These are phyloP conservation scores for Scenedesmus sp. DNA, from an alignment of 163 green algal species.

Conservation along the genomic window DNA sequence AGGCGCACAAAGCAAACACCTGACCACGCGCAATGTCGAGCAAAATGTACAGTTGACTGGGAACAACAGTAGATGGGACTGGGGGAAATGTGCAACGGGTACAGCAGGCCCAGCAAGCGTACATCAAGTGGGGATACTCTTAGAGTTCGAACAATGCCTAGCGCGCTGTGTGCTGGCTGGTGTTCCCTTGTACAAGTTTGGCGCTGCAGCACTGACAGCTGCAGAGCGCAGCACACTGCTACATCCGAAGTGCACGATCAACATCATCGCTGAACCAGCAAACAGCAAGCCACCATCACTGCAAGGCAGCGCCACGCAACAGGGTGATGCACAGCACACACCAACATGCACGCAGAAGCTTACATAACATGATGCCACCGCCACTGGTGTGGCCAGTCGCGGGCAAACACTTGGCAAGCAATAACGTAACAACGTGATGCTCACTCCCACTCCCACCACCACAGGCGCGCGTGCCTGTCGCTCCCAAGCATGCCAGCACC, in stretches of 20 bases:
- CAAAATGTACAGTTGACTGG: neutral
- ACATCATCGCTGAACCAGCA: neutral
- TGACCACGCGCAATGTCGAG: neutral
- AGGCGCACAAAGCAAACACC: neutral
- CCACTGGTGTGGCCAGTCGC: neutral
- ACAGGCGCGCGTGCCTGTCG: too few species aligned
- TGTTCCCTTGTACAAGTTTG: neutral
- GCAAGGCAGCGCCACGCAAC: neutral
- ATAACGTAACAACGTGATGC: neutral
- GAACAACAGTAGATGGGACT: neutral
- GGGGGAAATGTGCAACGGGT: neutral
- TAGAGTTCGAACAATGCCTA: neutral
- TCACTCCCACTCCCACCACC: too few species aligned
- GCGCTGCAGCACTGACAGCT: neutral
- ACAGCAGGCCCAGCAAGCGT: neutral
- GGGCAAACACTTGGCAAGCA: neutral
- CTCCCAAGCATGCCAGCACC: too few species aligned
- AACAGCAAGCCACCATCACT: neutral
- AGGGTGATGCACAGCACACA: neutral
- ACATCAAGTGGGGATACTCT: neutral
- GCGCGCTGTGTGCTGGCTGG: neutral
- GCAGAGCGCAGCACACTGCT: neutral
- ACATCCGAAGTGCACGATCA: neutral
- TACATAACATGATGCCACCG: neutral
- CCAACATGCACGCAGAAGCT: neutral